phyloP scores from a whole-genome alignment of 2,329 filamentous ascomycete genomes.

The Trichoderma sp. region DNA sequence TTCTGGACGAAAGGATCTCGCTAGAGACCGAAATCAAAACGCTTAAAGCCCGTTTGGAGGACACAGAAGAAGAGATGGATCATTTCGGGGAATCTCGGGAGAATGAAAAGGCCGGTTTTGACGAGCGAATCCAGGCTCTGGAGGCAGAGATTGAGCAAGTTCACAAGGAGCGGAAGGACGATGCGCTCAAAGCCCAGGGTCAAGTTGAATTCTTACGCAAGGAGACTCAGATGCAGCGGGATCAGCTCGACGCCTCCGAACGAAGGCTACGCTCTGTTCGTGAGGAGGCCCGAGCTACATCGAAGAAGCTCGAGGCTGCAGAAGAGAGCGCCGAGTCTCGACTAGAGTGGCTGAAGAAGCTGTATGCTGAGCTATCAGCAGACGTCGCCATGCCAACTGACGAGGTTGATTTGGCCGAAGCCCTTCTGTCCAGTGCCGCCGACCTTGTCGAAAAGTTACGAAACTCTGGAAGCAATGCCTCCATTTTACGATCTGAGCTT shows the following conservation, averaged over 20 bases:
- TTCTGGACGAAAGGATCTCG: slow-evolving; percentile 78
- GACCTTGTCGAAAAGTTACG: slow-evolving; percentile 62
- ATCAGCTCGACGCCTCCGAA: slow-evolving; percentile 61
- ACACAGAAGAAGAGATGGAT: slow-evolving; percentile 90
- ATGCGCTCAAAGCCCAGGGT: slow-evolving; percentile 59
- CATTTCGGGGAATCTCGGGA: slow-evolving; percentile 80
- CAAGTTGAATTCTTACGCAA: slow-evolving; percentile 65
- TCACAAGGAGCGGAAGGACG: slow-evolving; percentile 58
- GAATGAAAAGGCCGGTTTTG: slow-evolving; percentile 71
- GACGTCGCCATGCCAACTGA: slow-evolving; percentile 57
- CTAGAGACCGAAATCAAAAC: slow-evolving; percentile 78
- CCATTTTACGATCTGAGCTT: slow-evolving; percentile 63
- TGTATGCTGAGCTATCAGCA: slow-evolving; percentile 61
- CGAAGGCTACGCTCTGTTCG: slow-evolving; percentile 57
- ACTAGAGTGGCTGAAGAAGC: slow-evolving; percentile 56
- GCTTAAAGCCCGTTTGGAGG: slow-evolving; percentile 76
- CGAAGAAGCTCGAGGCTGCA: slow-evolving; percentile 52
- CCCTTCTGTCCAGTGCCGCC: slow-evolving; percentile 58
- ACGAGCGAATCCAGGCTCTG: slow-evolving; percentile 67
- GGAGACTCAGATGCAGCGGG: slow-evolving; percentile 60
- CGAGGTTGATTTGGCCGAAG: slow-evolving; percentile 58
- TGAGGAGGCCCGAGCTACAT: slow-evolving; percentile 55
- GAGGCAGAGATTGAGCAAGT: slow-evolving; percentile 70
- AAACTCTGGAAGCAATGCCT: slow-evolving; percentile 60
- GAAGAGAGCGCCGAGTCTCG: slow-evolving; percentile 57